phyloP scores from a whole-genome alignment of 805 yeast species.

The Wickerhamiella domercqiae region DNA sequence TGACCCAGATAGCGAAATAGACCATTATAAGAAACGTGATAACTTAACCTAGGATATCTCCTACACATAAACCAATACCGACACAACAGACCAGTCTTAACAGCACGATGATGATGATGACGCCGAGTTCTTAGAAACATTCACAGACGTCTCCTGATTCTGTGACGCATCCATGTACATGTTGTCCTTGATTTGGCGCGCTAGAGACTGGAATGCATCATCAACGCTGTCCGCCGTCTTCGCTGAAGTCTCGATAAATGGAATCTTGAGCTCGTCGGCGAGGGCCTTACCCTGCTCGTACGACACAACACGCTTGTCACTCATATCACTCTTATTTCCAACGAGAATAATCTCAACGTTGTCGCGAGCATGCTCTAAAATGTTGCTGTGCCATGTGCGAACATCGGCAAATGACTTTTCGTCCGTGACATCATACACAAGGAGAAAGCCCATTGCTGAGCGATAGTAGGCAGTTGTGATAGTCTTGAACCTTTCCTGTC shows the following conservation, averaged over 20 bases:
- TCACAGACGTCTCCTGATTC: conserved; percentile 19
- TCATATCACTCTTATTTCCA: conserved; percentile 92
- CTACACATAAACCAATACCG: too few relatives aligned
- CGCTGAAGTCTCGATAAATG: conserved; percentile 93
- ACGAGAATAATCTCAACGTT: conserved; percentile 89
- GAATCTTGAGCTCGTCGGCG: conserved; percentile 74
- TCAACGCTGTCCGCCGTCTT: conserved; percentile 86
- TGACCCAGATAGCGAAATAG: too few relatives aligned
- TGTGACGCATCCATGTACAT: conserved; percentile 31
- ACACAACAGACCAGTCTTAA: too few relatives aligned
- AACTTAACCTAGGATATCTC: too few relatives aligned
- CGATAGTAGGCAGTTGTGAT: conserved; percentile 96
- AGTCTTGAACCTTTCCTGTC: conserved; percentile 95
- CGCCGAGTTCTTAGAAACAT: conserved; percentile 13
- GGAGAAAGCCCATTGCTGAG: conserved; percentile 95
- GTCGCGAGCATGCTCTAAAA: conserved; percentile 90
- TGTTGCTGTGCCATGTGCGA: conserved; percentile 90
- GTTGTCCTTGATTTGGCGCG: conserved; percentile 72
- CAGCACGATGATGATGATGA: conserved; percentile 18
- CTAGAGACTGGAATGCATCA: conserved; percentile 78
- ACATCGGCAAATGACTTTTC: conserved; percentile 86
- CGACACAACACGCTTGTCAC: conserved; percentile 70
- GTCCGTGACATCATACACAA: conserved; percentile 96
- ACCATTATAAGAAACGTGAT: too few relatives aligned
- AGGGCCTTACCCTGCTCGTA: conserved; percentile 81